Percentiles rank a stretch among this genome's conserved stretches.
Conservation (phyloP, 2,329 filamentous ascomycete species). For the Pleomassaria siparia region DNA sequence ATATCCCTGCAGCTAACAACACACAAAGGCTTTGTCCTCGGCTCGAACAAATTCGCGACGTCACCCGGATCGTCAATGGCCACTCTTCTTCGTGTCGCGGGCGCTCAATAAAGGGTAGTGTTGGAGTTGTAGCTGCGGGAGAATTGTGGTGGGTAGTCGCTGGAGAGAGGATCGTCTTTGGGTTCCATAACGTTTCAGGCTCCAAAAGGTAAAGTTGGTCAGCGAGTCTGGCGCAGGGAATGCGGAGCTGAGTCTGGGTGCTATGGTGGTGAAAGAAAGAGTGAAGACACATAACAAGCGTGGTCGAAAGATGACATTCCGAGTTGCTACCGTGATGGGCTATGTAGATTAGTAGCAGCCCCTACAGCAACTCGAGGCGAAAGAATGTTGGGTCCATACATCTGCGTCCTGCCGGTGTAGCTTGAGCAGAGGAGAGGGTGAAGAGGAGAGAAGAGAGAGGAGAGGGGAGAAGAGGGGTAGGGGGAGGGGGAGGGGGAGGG, state of each 20-base stretch:
- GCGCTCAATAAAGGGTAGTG: neutral
- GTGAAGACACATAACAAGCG: constrained; percentile 13
- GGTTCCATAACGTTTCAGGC: constrained; percentile 34
- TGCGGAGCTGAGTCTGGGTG: neutral
- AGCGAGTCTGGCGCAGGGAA: neutral
- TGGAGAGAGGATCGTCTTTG: constrained; percentile 37
- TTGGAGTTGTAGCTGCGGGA: constrained; percentile 15
- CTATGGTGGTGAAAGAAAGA: constrained; percentile 7
- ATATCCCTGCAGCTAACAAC: neutral
- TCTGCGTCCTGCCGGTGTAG: constrained; percentile 1
- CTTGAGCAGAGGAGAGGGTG: constrained; percentile 1
- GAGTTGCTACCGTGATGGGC: constrained; percentile 25
- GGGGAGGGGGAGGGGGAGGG: neutral
- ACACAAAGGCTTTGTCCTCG: constrained; percentile 13
- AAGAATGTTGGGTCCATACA: neutral
- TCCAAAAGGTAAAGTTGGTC: neutral
- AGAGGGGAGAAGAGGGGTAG: neutral
- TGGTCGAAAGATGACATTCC: constrained; percentile 22
- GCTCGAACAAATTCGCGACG: neutral
- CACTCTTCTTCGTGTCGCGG: constrained; percentile 1
- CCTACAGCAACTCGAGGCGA: neutral
- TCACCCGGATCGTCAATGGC: constrained; percentile 9
- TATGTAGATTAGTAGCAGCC: neutral
- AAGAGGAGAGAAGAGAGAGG: neutral
- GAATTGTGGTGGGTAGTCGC: constrained; percentile 38